These are phyloP conservation scores for Daldinia decipiens DNA, from an alignment of 495 filamentous ascomycete species.

Conservation along the genomic window DNA sequence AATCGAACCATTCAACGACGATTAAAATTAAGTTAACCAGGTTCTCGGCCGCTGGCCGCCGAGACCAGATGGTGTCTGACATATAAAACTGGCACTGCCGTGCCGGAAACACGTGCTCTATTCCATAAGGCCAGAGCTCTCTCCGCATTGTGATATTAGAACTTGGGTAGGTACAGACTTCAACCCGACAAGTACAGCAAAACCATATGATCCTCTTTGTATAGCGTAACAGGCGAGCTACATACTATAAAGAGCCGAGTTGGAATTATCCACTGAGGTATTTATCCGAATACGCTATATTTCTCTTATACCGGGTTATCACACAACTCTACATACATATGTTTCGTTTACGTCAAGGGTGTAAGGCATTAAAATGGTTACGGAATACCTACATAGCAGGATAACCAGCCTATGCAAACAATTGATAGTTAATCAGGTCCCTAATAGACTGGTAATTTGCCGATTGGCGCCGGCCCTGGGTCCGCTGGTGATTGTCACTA, in stretches of 20 bases:
- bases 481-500: slow-evolving; percentile 14
- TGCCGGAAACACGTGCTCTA: slow-evolving; percentile 32
- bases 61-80: slow-evolving; percentile 20
- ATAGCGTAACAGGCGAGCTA: background rate
- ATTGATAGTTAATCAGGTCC: slow-evolving; percentile 18
- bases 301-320: background rate
- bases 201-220: background rate
- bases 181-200: background rate
- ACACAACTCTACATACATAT: background rate
- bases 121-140: slow-evolving; percentile 34
- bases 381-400: slow-evolving; percentile 11
- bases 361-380: background rate
- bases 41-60: slow-evolving; percentile 33
- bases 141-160: slow-evolving; percentile 17
- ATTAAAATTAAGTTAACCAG: slow-evolving; percentile 9
- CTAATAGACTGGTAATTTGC: slow-evolving; percentile 33
- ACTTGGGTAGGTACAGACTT: background rate
- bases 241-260: background rate
- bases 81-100: slow-evolving; percentile 2
- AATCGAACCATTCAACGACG: slow-evolving; percentile 33
- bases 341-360: background rate
- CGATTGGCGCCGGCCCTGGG: slow-evolving; percentile 28
- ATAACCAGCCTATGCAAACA: slow-evolving; percentile 25
- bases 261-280: too few relatives aligned
- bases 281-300: too few relatives aligned